These are phyloP conservation scores for Pyracantha coccinea DNA, from an alignment of 331 rosid species.

Conservation along the genomic window DNA sequence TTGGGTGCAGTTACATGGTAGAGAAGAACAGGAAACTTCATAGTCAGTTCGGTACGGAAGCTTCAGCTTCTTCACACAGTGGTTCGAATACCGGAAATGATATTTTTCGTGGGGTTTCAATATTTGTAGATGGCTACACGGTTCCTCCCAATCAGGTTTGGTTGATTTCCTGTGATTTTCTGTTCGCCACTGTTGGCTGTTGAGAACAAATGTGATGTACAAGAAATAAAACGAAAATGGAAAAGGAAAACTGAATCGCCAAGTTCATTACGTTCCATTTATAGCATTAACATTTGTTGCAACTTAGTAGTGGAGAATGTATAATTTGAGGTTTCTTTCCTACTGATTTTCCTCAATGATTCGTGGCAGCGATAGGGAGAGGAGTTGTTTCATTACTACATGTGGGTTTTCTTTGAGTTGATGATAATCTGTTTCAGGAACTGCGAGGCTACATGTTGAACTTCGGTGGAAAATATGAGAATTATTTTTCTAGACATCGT, in stretches of 20 bases:
- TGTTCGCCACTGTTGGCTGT: background rate
- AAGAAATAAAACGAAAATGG: background rate
- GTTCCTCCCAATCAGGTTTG: slow-evolving; percentile 78
- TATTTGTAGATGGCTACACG: slow-evolving; percentile 91
- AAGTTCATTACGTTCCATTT: background rate
- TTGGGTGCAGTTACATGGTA: slow-evolving; percentile 58
- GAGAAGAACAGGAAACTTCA: slow-evolving; percentile 72
- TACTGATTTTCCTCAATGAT: background rate
- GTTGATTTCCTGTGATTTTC: background rate
- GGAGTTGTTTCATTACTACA: background rate
- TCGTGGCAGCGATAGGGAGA: background rate
- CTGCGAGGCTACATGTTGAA: slow-evolving; percentile 70
- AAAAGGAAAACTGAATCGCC: background rate
- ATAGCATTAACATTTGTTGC: background rate
- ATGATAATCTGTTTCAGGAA: slow-evolving; percentile 48
- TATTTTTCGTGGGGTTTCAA: slow-evolving; percentile 66
- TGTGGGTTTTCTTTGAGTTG: background rate
- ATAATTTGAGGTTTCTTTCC: background rate
- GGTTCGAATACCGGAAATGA: slow-evolving; percentile 32
- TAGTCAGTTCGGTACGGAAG: slow-evolving; percentile 58
- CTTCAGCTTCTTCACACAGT: slow-evolving; percentile 33
- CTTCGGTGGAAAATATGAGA: slow-evolving; percentile 81
- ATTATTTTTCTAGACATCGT: slow-evolving; percentile 68
- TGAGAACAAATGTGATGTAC: background rate
- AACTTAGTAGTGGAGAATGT: background rate